phyloP scores from a whole-genome alignment of 176 grass and related monocot genomes.

The barley (Hordeum vulgare) region MorexV3_pseudomolecules_assembly NC_058520.1:474967462-474967961 shows the following conservation, averaged over 20 bases:
- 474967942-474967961: constrained; percentile 93
- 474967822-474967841: constrained; percentile 86
- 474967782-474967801: constrained; percentile 76
- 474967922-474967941: constrained; percentile 69
- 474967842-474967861: constrained; percentile 94
- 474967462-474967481: neutral
- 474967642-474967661: constrained; percentile 81
- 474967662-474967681: constrained; percentile 59
- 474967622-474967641: constrained; percentile 90
- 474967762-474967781: constrained; percentile 86
- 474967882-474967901: constrained; percentile 93
- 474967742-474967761: constrained; percentile 77
- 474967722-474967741: constrained; percentile 89
- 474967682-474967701: constrained; percentile 58
- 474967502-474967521: neutral
- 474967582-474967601: constrained; percentile 95
- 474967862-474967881: constrained; percentile 97
- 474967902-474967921: constrained; percentile 95
- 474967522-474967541: neutral
- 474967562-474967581: constrained; percentile 93
- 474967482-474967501: neutral
- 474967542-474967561: constrained; percentile 48
- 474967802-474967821: constrained; percentile 83
- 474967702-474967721: constrained; percentile 97
- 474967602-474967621: constrained; percentile 91